Percentiles rank a stretch among this genome's conserved stretches.
Evolutionary conservation across 2,329 filamentous ascomycete genomes (phyloP).

Genomic region (Tolypocladium capitatum): DNA sequence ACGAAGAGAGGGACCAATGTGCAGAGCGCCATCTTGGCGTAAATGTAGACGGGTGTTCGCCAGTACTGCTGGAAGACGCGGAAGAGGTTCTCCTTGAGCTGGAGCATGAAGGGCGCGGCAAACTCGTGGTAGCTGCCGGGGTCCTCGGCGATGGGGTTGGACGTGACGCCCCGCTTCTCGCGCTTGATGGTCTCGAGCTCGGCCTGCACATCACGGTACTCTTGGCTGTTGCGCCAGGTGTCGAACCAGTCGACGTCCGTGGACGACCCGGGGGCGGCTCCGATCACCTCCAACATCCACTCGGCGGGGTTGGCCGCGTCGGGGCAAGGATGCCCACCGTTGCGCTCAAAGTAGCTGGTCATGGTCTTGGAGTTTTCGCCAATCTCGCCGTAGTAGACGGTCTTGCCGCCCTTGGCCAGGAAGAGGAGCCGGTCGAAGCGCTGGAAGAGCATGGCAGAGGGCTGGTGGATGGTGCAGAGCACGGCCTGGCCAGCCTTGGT

Average conservation of each 20-base stretch:
- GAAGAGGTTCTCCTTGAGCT: slow-evolving; percentile 52
- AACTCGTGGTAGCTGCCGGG: slow-evolving; percentile 55
- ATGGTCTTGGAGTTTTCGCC: slow-evolving; percentile 56
- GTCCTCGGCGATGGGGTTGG: slow-evolving; percentile 18
- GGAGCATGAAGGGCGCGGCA: slow-evolving; percentile 57
- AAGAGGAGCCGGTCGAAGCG: slow-evolving; percentile 75
- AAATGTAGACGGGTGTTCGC: slow-evolving; percentile 81
- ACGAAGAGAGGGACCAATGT: slow-evolving; percentile 58
- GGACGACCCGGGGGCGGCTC: slow-evolving; percentile 49
- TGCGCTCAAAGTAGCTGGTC: slow-evolving; percentile 63
- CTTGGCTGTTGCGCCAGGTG: slow-evolving; percentile 45
- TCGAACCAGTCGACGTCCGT: slow-evolving; percentile 54
- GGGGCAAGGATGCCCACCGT: slow-evolving; percentile 53
- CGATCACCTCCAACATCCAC: slow-evolving; percentile 57
- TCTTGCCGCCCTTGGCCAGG: slow-evolving; percentile 60
- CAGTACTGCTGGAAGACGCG: slow-evolving; percentile 88
- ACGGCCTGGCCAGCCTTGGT: slow-evolving; percentile 83
- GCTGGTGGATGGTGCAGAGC: slow-evolving; percentile 95
- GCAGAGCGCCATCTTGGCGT: slow-evolving; percentile 63
- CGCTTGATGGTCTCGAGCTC: slow-evolving; percentile 45
- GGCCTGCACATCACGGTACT: slow-evolving; percentile 39
- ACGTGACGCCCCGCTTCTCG: slow-evolving; percentile 23
- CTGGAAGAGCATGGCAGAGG: slow-evolving; percentile 90
- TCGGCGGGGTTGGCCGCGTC: slow-evolving; percentile 65
- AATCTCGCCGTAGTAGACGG: slow-evolving; percentile 72